Evolutionary conservation across 139 green algal species (phyloP).

Genomic region (Penium margaritaceum): DNA sequence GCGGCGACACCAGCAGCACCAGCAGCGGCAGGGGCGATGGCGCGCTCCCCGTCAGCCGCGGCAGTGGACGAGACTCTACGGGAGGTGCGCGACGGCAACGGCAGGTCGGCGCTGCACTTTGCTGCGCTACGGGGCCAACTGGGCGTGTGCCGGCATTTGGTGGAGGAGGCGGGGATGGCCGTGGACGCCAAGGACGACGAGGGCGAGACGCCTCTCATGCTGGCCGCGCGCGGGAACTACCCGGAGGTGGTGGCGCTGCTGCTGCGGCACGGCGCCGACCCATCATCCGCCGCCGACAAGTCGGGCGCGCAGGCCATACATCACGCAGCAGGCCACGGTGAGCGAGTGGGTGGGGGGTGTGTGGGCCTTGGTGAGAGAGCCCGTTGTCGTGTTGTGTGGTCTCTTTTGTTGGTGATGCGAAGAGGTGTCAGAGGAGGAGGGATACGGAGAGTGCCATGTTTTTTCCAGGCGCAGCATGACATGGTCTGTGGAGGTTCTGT

Average conservation of each 20-base stretch:
- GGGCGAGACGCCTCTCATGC: slow-evolving; percentile 49
- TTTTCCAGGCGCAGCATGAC: not conserved
- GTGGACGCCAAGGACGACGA: slow-evolving; percentile 36
- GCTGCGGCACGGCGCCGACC: slow-evolving; percentile 17
- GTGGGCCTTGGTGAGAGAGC: no score
- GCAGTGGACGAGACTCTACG: slow-evolving; percentile 26
- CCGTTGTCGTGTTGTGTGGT: no score
- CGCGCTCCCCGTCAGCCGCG: not conserved
- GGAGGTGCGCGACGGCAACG: slow-evolving; percentile 47
- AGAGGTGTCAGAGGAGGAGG: not conserved
- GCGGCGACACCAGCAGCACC: not conserved
- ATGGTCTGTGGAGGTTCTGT: not conserved
- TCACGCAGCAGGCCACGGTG: slow-evolving; percentile 30
- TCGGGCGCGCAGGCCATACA: slow-evolving; percentile 31
- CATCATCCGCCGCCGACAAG: not conserved
- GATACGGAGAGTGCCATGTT: not conserved
- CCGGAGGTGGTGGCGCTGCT: slow-evolving; percentile 21
- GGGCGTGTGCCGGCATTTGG: slow-evolving; percentile 26
- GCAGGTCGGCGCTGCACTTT: slow-evolving; percentile 49
- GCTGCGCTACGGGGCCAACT: slow-evolving; percentile 39
- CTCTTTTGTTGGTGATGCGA: not conserved
- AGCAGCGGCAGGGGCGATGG: not conserved
- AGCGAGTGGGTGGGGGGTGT: not conserved
- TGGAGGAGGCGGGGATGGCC: slow-evolving; percentile 27
- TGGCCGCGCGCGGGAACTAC: slow-evolving; percentile 43